These are phyloP conservation scores for Aspergillus campestris DNA, from an alignment of 495 filamentous ascomycete genomes.

Conservation along the genomic window DNA sequence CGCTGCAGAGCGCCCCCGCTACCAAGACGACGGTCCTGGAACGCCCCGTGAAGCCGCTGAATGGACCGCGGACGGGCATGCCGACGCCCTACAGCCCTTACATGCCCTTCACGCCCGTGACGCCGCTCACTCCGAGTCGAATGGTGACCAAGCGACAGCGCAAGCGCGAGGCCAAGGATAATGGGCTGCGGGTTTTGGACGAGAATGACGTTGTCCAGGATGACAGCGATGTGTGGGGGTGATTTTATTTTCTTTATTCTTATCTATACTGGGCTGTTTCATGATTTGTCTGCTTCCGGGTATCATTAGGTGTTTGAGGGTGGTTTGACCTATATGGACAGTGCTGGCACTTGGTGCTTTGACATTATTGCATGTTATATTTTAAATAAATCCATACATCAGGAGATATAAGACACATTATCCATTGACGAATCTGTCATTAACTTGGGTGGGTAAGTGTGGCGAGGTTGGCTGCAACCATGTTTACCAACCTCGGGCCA, in stretches of 20 bases:
- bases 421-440: too few species aligned
- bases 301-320: background rate
- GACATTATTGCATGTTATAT: too few species aligned
- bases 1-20: constrained; percentile 46
- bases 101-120: constrained; percentile 82
- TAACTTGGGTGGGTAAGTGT: too few species aligned
- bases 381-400: too few species aligned
- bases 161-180: constrained; percentile 42
- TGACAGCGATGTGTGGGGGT: constrained; percentile 52
- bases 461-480: too few species aligned
- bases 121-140: constrained; percentile 74
- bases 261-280: background rate
- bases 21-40: constrained; percentile 79
- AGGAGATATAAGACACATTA: too few species aligned
- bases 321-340: too few species aligned
- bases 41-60: constrained; percentile 45
- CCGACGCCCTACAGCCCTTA: constrained; percentile 84
- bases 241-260: constrained; percentile 1
- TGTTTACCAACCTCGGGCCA: too few species aligned
- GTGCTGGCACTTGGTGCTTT: too few species aligned
- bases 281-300: background rate
- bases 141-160: constrained; percentile 68
- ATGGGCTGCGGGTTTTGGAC: constrained; percentile 31
- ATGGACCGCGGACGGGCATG: constrained; percentile 63
- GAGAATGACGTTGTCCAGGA: constrained; percentile 43